These are phyloP conservation scores for Claviceps sorghi DNA, from an alignment of 2,329 filamentous ascomycete species.

Conservation along the genomic window DNA sequence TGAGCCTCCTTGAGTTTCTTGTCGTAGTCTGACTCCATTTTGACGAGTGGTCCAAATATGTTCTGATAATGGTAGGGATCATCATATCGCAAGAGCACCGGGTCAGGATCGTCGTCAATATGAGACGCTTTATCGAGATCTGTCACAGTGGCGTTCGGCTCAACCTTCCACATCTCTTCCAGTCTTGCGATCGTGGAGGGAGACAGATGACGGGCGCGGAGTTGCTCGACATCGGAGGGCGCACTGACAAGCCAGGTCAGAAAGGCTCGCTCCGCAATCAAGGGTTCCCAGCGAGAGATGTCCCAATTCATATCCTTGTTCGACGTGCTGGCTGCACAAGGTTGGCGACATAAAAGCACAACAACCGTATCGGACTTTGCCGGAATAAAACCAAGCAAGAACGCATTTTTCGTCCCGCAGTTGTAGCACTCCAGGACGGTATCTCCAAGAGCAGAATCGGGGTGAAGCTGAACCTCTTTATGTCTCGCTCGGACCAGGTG, in stretches of 20 bases:
- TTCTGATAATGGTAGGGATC: slow-evolving; percentile 98
- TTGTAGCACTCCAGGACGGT: slow-evolving; percentile 98
- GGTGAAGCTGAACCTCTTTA: slow-evolving; percentile 96
- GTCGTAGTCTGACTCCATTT: slow-evolving; percentile 98
- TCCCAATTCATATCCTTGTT: slow-evolving; percentile 99
- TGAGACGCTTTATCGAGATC: slow-evolving; percentile 84
- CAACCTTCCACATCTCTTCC: slow-evolving; percentile 98
- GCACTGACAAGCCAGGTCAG: slow-evolving; percentile 81
- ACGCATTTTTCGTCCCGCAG: slow-evolving; percentile 98
- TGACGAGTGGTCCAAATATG: slow-evolving; percentile 92
- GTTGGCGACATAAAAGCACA: slow-evolving; percentile 88
- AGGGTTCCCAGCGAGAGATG: slow-evolving; percentile 89
- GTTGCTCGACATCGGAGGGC: slow-evolving; percentile 86
- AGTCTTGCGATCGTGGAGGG: slow-evolving; percentile 91
- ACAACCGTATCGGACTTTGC: slow-evolving; percentile 98
- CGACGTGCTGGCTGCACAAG: slow-evolving; percentile 85
- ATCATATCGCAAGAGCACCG: slow-evolving; percentile 85
- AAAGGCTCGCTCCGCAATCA: slow-evolving; percentile 95
- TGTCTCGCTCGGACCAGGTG: slow-evolving; percentile 93
- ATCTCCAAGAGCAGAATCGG: slow-evolving; percentile 81
- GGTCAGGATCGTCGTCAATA: slow-evolving; percentile 87
- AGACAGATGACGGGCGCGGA: slow-evolving; percentile 82
- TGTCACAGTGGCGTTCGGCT: slow-evolving; percentile 71
- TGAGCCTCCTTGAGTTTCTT: slow-evolving; percentile 97
- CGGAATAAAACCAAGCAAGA: slow-evolving; percentile 92